Evolutionary conservation across 129 eudicot species (phyloP).

Genomic region (Tagetes erecta): DNA sequence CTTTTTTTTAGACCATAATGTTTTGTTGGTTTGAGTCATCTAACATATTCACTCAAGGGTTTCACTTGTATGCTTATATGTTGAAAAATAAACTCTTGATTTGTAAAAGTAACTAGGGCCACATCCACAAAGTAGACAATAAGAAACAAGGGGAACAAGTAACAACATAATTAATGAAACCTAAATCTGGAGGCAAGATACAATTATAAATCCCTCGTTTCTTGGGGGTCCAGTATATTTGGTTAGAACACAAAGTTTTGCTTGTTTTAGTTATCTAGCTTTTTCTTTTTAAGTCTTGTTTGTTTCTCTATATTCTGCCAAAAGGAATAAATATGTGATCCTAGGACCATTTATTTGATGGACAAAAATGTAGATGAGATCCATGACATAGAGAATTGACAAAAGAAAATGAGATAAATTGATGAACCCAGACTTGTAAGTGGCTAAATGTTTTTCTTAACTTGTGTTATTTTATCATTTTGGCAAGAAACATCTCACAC

Average conservation of each 20-base stretch:
- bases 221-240: background rate
- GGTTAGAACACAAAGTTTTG: conserved; percentile 12
- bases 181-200: conserved; percentile 14
- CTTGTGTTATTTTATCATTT: background rate
- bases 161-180: conserved; percentile 3
- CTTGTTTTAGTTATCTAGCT: conserved; percentile 1
- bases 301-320: conserved; percentile 1
- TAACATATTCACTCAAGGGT: conserved; percentile 17
- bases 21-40: conserved; percentile 24
- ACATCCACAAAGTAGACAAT: conserved; percentile 16
- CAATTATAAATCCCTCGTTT: background rate
- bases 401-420: background rate
- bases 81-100: conserved; percentile 11
- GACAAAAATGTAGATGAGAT: background rate
- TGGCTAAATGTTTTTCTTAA: background rate
- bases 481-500: background rate
- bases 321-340: conserved; percentile 27
- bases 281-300: conserved; percentile 17
- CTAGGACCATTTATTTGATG: conserved; percentile 16
- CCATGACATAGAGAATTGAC: background rate
- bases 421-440: background rate
- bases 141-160: background rate
- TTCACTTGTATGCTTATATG: conserved; percentile 19
- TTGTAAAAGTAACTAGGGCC: background rate
- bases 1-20: conserved; percentile 3